Percentiles rank a stretch among this genome's conserved stretches.
Conservation (phyloP, 1,284 basidiomycete species). For the Phellopilus nigrolimitatus region DNA sequence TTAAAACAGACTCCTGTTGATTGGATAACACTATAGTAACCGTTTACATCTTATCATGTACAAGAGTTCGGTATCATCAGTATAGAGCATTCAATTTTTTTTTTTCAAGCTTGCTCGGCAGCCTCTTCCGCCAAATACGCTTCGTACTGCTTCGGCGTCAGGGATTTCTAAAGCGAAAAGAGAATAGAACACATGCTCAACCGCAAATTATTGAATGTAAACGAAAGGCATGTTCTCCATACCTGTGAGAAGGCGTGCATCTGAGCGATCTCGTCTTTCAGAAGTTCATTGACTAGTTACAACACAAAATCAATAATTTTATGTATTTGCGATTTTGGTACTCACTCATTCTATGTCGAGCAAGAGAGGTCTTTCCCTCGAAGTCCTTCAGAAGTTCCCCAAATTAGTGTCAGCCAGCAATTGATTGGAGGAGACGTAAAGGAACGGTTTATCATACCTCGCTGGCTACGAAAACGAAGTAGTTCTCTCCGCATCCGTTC, state of each 20-base stretch:
- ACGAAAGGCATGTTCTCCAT: slow-evolving; percentile 19
- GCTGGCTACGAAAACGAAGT: slow-evolving; percentile 69
- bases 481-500: slow-evolving; percentile 74
- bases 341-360: slow-evolving; percentile 63
- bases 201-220: slow-evolving; percentile 5
- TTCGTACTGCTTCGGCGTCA: slow-evolving; percentile 68
- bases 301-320: not conserved
- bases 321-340: not conserved
- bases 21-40: too few species aligned
- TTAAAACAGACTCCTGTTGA: too few species aligned
- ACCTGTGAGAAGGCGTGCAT: slow-evolving; percentile 87
- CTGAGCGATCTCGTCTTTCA: slow-evolving; percentile 68
- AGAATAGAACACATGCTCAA: slow-evolving; percentile 12
- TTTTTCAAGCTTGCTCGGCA: not conserved
- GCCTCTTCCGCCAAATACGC: slow-evolving; percentile 40
- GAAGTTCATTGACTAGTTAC: slow-evolving; percentile 60
- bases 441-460: slow-evolving; percentile 41
- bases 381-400: slow-evolving; percentile 44
- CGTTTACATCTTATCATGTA: too few species aligned
- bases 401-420: slow-evolving; percentile 1
- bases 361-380: slow-evolving; percentile 70
- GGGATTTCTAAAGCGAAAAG: slow-evolving; percentile 52
- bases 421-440: slow-evolving; percentile 9
- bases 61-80: not conserved
- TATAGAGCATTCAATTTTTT: not conserved